Base-by-base conservation (phyloP, 2,329 filamentous ascomycete species). In the Periconia sp. region DNA sequence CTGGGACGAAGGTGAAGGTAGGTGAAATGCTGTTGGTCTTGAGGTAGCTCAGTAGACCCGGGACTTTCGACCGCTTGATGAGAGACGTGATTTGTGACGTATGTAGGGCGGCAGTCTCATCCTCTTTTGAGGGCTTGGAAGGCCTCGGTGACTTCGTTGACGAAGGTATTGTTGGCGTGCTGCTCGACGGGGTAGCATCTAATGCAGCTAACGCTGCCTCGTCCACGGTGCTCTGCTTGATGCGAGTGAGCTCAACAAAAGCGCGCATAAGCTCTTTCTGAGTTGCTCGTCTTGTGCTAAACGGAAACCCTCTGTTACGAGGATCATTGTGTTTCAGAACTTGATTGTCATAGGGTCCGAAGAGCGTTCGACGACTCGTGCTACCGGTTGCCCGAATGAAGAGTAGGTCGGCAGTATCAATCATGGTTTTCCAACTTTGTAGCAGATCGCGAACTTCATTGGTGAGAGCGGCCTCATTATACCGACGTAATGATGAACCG, bases 201-300 rank as follows among this genome's bases (percentile, higher is more conserved):
- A 81, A 72, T 5, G 70, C 70, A 13, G 73, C 72, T 5, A 86
- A 68, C 10, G 84, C 79, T 3, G 77, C 79, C 51, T 90, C 87
- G 44, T 89, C 81, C 19, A 97, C 81, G 49, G 88, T 86, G 35
- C 83, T 84, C 33, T 96, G 80, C 70, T 99, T 96, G 12, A 96
- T 80, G 12, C 94, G 80, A 0, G 94, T 99, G 22, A 99, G 79
- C 73, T 99, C 94, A 50, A 95, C 88, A 60, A 96, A 99, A 1
- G 88, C 88, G 26, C 92, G 84, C 87, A 97, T 94, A 0, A 99
- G 83, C 69, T 99, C 94, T 34, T 87, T 89, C 63, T 97, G 92
- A 0, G 94, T 99, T 1, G 94, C 90, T 43, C 94, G 80, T 10
- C 91, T 82, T 7, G 94, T 99, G 67, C 82, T 96, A 69, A 99